Evolutionary conservation across 371 early-diverging fungal genomes (phyloP).

Genomic region (Mucor indicus): DNA sequence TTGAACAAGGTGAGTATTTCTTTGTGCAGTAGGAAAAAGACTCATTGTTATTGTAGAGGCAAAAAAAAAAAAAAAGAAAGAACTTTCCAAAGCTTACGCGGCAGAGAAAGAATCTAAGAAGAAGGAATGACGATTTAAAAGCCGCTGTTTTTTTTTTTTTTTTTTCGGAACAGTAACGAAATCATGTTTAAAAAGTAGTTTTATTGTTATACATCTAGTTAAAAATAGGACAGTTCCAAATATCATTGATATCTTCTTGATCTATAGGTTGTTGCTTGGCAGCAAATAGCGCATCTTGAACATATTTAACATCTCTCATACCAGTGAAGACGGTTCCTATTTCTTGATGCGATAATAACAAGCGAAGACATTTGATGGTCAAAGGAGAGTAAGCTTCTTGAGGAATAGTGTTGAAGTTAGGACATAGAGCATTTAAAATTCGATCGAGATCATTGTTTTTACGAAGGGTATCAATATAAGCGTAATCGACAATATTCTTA

Average conservation of each 20-base stretch:
- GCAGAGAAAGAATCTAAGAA: background rate
- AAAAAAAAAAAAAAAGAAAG: background rate
- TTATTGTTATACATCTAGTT: no score
- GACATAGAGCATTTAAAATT: slow-evolving; percentile 56
- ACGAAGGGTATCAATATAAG: slow-evolving; percentile 53
- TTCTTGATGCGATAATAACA: slow-evolving; percentile 44
- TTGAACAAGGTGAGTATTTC: slow-evolving; percentile 34
- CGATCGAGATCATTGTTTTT: slow-evolving; percentile 67
- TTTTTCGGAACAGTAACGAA: background rate
- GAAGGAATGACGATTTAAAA: background rate
- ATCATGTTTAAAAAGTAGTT: no score
- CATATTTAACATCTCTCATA: slow-evolving; percentile 63
- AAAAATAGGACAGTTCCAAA: slow-evolving; percentile 36
- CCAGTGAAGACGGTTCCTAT: slow-evolving; percentile 74
- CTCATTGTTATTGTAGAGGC: background rate
- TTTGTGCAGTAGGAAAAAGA: background rate
- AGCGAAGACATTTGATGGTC: slow-evolving; percentile 49
- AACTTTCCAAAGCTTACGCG: background rate
- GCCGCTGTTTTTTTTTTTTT: background rate
- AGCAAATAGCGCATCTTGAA: slow-evolving; percentile 52
- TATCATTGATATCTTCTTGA: slow-evolving; percentile 24
- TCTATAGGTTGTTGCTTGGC: slow-evolving; percentile 14
- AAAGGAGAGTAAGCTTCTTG: slow-evolving; percentile 47
- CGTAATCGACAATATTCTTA: slow-evolving; percentile 47
- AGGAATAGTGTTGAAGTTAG: slow-evolving; percentile 27